Base-by-base conservation (phyloP, 352 stramenopile species). In the Phytophthora sojae region DNA sequence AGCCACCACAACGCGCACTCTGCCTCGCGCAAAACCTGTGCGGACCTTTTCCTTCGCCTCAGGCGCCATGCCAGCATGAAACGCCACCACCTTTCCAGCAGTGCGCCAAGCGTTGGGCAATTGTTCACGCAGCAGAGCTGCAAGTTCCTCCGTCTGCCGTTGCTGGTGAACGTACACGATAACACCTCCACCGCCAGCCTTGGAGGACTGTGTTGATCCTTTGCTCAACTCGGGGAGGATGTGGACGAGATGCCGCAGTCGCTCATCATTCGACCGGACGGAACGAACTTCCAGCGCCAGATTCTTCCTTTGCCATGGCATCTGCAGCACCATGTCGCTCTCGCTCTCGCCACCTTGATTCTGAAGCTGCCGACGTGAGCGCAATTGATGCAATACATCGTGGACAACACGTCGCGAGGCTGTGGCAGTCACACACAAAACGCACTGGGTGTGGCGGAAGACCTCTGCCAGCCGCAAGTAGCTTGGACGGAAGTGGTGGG, bases 381-480 rank as follows among this genome's bases (percentile, higher is more conserved):
- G 71, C 15, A 97, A 71, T 52, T 94, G 84, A 1, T 58, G 59
- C 14, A 90, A 53, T 6, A 98, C 82, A 52, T 97, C 91, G 6
- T 65, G 50, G 3, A 98, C 85, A 11, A 97, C 92, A 19, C 74
- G 77, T 9, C 67, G 72, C 23, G 90, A 97, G 11, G 96, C 96
- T 11, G 96, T 99, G 1, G 96, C 96, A 5, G 96, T 99, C 30
- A 99, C 88, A 4, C 93, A 96, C 3, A 99, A 75, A 44, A 98
- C 87, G 21, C 85, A 87, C 42, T 88, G 68, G 3, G 87, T 85
- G 63, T 85, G 75, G 8, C 68, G 76, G 55, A 95, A 92, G 2
- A 95, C 49, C 23, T 75, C 62, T 19, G 79, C 71, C 2, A 96
- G 64, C 0, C 87, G 83, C 55, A 96, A 58, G 62, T 93, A 96